Evolutionary conservation across 306 rosid genomes (phyloP), one percentile per base, ranked within the genome.

Genomic region (Cucurbita pepo): DNA sequence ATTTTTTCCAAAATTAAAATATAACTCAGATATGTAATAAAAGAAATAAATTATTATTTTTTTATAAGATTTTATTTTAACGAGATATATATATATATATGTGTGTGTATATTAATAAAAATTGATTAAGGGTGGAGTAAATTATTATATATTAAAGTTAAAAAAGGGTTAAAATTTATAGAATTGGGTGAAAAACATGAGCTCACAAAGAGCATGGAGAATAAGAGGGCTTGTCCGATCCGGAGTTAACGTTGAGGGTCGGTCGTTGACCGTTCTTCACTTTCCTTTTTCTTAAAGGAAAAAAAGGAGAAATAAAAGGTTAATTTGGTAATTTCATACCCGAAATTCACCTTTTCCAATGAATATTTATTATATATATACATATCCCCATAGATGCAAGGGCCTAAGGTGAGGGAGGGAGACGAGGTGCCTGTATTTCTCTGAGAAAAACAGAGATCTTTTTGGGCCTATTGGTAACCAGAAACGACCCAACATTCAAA

Each of bases 201-300:
- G 22, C 14, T n/a, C 13, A 69, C 18, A 36, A 66, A 15, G 5
- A 15, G 73, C 73, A 73, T 43, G 73, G 76, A 67, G 72, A 61
- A 36, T 69, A 67, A 3, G 38, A 72, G 79, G 3, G 56, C 74
- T 67, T 79, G 71, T 44, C 21, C 52, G 50, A 38, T 52, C 76
- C 77, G 55, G 55, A 37, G 51, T 51, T 71, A 15, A 30, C 71
- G 71, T 65, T 65, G 4, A 4, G 67, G 58, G 77, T 62, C 10
- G 77, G 51, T 37, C 71, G 88, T 84, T 85, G 90, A 84, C 81
- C 22, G 63, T 61, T 2, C 10, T n/a, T 37, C 36, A 19, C 7
- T 37, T 15, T 15, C 5, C 3, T 64, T 8, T 8, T 47, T 12
- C 13, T 11, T 47, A 10, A 30, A 30, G 34, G 34, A 30, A 30